Conservation (phyloP, 2,329 filamentous ascomycete species). For the Leptographium flavum region DNA sequence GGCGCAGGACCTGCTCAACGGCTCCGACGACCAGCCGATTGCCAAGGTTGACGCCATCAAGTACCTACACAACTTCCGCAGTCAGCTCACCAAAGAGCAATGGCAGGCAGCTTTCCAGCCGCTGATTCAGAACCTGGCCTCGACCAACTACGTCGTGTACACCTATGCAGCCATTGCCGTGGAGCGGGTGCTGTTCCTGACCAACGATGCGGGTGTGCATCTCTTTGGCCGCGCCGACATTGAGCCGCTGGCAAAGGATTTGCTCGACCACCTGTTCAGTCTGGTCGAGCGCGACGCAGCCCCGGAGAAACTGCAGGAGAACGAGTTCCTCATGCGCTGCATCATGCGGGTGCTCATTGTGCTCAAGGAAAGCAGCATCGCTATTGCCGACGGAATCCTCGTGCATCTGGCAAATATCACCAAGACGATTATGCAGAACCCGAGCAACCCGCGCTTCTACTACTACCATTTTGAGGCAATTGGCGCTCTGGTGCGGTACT, state of each 20-base stretch:
- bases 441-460: constrained; percentile 94
- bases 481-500: constrained; percentile 69
- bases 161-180: constrained; percentile 94
- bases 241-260: constrained; percentile 66
- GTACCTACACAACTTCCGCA: constrained; percentile 92
- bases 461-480: constrained; percentile 97
- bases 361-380: constrained; percentile 65
- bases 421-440: constrained; percentile 82
- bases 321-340: constrained; percentile 96
- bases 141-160: constrained; percentile 89
- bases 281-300: constrained; percentile 75
- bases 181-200: constrained; percentile 80
- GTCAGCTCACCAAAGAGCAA: constrained; percentile 79
- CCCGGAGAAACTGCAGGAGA: constrained; percentile 91
- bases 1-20: constrained; percentile 70
- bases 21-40: constrained; percentile 59
- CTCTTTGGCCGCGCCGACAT: constrained; percentile 72
- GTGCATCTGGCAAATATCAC: constrained; percentile 80
- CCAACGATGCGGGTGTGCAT: constrained; percentile 58
- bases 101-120: constrained; percentile 85
- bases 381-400: constrained; percentile 65
- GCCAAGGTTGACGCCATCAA: constrained; percentile 97
- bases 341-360: constrained; percentile 96
- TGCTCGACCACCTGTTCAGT: constrained; percentile 80
- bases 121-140: constrained; percentile 80